Percentiles rank a stretch among this genome's conserved stretches.
Evolutionary conservation across 805 yeast genomes (phyloP).

Genomic region (Saturnispora hagleri): DNA sequence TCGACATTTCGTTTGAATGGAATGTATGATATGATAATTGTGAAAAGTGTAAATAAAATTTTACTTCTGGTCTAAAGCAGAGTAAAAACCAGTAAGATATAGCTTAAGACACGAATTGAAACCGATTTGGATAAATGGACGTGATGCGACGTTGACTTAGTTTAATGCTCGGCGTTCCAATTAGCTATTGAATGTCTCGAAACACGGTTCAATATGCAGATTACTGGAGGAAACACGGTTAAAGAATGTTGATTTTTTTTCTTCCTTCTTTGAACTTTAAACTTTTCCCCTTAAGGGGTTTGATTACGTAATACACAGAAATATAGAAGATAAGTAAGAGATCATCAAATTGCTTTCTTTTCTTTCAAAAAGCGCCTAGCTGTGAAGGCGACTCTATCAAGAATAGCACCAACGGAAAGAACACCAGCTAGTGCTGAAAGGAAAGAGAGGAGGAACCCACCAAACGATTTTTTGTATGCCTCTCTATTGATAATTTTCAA

Average conservation of each 20-base stretch:
- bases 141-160: background rate
- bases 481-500: slow-evolving; percentile 83
- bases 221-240: background rate
- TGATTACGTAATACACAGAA: background rate
- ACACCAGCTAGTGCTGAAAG: slow-evolving; percentile 91
- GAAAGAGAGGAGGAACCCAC: slow-evolving; percentile 72
- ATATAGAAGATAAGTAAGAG: background rate
- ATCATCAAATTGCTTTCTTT: slow-evolving; percentile 35
- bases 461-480: slow-evolving; percentile 64
- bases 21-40: background rate
- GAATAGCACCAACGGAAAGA: slow-evolving; percentile 79
- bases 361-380: slow-evolving; percentile 70
- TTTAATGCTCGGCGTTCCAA: background rate
- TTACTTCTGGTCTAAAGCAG: background rate
- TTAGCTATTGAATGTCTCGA: background rate
- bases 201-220: background rate
- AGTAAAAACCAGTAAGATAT: background rate
- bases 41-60: background rate
- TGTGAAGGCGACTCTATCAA: slow-evolving; percentile 82
- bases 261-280: background rate
- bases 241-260: background rate
- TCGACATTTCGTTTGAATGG: background rate
- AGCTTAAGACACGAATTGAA: background rate
- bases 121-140: background rate
- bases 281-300: background rate